These are phyloP conservation scores for Euclidium syriacum DNA, from an alignment of 345 rosid species.

Conservation along the genomic window DNA sequence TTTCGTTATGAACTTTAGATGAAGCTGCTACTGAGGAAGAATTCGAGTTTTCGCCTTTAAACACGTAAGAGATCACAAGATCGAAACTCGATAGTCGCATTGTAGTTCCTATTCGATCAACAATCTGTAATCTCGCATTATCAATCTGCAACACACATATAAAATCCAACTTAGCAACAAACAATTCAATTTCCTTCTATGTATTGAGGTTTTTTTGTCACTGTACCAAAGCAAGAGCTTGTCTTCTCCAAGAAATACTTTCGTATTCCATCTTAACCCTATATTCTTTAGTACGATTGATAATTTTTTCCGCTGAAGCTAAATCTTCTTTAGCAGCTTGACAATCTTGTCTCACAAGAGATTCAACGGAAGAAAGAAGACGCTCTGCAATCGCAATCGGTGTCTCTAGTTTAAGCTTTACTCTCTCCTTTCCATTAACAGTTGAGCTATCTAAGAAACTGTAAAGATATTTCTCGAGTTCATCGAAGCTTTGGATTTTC, in stretches of 20 bases:
- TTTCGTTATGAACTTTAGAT: slow-evolving; percentile 58
- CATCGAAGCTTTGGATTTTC: slow-evolving; percentile 51
- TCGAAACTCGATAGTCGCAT: slow-evolving; percentile 74
- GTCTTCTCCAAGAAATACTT: slow-evolving; percentile 75
- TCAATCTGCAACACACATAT: slow-evolving; percentile 56
- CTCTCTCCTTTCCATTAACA: slow-evolving; percentile 69
- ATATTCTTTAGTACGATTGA: slow-evolving; percentile 54
- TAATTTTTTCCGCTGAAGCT: slow-evolving; percentile 43
- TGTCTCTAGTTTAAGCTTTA: slow-evolving; percentile 90
- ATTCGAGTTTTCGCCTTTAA: slow-evolving; percentile 56
- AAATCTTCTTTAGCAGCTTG: slow-evolving; percentile 61
- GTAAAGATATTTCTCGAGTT: slow-evolving; percentile 65
- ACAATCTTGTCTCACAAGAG: slow-evolving; percentile 52
- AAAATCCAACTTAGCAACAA: slow-evolving; percentile 11
- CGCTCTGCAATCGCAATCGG: slow-evolving; percentile 80
- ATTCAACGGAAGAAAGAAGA: slow-evolving; percentile 62
- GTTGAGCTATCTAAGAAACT: slow-evolving; percentile 86
- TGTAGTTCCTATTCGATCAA: slow-evolving; percentile 74
- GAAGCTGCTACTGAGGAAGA: slow-evolving; percentile 47
- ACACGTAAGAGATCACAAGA: slow-evolving; percentile 52
- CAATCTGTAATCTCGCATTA: slow-evolving; percentile 52
- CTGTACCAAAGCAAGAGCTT: slow-evolving; percentile 62
- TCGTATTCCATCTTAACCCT: slow-evolving; percentile 63
- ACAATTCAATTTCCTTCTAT: slow-evolving; percentile 11
- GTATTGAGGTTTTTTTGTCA: too few relatives aligned